A percentile compares a stretch with the other conserved stretches of the same genome.
Conservation (phyloP, 1,284 basidiomycete genomes). For the Ustilago cynodontis region DNA sequence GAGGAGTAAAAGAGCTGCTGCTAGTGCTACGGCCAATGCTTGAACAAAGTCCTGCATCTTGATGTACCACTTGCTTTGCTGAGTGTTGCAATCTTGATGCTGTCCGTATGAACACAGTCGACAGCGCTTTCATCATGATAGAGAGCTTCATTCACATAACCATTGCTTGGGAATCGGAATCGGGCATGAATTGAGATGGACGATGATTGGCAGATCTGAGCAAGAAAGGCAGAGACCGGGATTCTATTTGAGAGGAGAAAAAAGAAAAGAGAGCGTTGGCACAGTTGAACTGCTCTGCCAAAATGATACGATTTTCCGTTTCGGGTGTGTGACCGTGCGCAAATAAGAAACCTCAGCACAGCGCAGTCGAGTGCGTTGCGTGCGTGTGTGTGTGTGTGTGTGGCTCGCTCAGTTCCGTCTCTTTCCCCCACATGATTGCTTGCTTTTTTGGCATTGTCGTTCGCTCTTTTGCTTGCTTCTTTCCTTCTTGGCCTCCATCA, state of each 20-base stretch:
- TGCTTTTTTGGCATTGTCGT: neutral
- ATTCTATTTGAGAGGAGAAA: neutral
- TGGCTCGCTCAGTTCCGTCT: neutral
- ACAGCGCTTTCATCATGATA: too few species aligned
- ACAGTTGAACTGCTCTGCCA: too few species aligned
- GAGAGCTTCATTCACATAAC: too few species aligned
- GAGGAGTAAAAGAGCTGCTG: constrained; percentile 21
- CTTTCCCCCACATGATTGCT: neutral
- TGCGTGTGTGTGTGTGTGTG: neutral
- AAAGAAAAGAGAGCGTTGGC: neutral
- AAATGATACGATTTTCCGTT: too few species aligned
- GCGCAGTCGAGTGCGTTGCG: neutral
- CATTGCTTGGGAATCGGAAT: neutral
- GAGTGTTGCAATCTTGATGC: neutral
- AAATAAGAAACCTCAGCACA: too few species aligned
- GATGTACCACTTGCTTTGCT: too few species aligned
- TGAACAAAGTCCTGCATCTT: neutral
- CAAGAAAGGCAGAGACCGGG: neutral
- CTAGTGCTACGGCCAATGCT: constrained; percentile 8
- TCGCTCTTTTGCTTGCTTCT: neutral
- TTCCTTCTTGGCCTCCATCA: neutral
- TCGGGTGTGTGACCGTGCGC: too few species aligned
- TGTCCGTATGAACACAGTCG: too few species aligned
- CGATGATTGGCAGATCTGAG: too few species aligned
- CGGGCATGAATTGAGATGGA: too few species aligned